Conservation (phyloP, 1,284 basidiomycete genomes). For the Testicularia cyperi region DNA sequence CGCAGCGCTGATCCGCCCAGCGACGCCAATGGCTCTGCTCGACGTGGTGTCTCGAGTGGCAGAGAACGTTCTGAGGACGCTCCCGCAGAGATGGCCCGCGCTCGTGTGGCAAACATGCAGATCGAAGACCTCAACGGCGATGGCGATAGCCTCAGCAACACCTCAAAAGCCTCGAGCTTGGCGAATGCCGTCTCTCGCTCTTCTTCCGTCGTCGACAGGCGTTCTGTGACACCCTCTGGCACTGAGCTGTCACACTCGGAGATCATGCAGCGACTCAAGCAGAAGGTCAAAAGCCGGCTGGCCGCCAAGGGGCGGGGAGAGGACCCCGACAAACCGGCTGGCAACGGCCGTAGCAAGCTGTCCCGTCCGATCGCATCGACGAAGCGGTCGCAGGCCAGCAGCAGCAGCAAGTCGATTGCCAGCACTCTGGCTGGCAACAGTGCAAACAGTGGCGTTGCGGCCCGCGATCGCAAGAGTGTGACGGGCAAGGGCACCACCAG, state of each 20-base stretch:
- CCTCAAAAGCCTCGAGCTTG: not conserved
- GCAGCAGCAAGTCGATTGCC: not conserved
- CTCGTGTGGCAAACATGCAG: constrained; percentile 24
- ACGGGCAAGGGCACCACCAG: too few relatives aligned
- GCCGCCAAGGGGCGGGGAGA: constrained; percentile 20
- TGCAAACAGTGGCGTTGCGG: too few relatives aligned
- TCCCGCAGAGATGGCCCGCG: constrained; percentile 15
- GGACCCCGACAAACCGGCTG: not conserved
- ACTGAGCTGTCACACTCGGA: constrained; percentile 26
- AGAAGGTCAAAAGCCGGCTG: constrained; percentile 29
- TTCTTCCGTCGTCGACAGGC: constrained; percentile 14
- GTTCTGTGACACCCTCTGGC: constrained; percentile 3
- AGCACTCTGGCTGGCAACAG: too few relatives aligned
- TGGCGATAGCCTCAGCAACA: not conserved
- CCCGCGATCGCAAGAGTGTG: too few relatives aligned
- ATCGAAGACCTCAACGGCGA: constrained; percentile 13
- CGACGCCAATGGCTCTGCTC: too few relatives aligned
- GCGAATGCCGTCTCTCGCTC: constrained; percentile 14
- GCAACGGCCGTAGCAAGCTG: not conserved
- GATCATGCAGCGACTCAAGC: constrained; percentile 34
- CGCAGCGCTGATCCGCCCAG: too few relatives aligned
- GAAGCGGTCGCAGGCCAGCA: not conserved
- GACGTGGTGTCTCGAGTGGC: too few relatives aligned
- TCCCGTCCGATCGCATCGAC: not conserved
- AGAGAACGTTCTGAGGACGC: constrained; percentile 19